phyloP scores from a whole-genome alignment of 495 filamentous ascomycete genomes.

The Glonium stellatum region DNA sequence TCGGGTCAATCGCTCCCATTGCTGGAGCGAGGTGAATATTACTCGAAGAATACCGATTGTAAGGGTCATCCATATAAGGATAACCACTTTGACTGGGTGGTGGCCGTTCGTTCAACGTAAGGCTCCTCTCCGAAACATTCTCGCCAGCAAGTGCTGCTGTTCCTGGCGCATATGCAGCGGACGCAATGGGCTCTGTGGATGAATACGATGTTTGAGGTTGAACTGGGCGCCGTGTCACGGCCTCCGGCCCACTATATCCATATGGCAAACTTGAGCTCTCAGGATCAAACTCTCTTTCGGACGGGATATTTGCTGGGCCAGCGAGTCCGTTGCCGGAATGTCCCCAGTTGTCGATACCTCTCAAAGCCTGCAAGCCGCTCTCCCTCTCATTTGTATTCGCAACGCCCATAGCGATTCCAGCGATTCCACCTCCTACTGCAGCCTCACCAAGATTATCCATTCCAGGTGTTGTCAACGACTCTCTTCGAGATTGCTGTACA shows the following conservation, averaged over 20 bases:
- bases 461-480: conserved; percentile 60
- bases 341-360: conserved; percentile 40
- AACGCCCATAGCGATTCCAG: conserved; percentile 63
- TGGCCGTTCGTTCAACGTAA: conserved; percentile 34
- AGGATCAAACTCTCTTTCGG: conserved; percentile 1
- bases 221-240: conserved; percentile 12
- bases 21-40: conserved; percentile 41
- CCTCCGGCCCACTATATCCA: conserved; percentile 5
- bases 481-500: conserved; percentile 17
- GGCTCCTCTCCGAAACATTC: conserved; percentile 17
- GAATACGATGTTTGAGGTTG: conserved; percentile 21
- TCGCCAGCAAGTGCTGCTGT: conserved; percentile 20
- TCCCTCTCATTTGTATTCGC: conserved; percentile 65
- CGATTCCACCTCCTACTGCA: conserved; percentile 63
- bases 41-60: conserved; percentile 54
- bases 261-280: conserved; percentile 5
- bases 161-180: conserved; percentile 21
- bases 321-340: conserved; percentile 37
- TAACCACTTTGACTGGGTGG: conserved; percentile 31
- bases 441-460: conserved; percentile 66
- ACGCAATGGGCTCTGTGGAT: conserved; percentile 12
- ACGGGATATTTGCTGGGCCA: conserved; percentile 11
- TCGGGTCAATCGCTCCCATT: conserved; percentile 61
- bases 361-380: conserved; percentile 64
- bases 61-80: conserved; percentile 46